Evolutionary conservation across 768 basidiomycete genomes (phyloP).

Genomic region (Leucocoprinus sp.): DNA sequence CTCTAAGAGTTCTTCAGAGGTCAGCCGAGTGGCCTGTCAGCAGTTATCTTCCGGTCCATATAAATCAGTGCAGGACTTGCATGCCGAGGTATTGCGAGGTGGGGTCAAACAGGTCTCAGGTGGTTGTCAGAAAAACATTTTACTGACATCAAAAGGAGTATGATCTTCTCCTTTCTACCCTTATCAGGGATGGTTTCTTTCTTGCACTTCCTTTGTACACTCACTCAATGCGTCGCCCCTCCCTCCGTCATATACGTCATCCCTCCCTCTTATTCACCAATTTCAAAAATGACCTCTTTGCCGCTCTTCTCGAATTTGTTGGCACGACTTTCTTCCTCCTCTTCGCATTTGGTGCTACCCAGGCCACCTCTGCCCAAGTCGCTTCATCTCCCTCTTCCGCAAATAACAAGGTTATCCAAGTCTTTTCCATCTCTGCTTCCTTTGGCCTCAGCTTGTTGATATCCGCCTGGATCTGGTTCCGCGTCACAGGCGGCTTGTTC

Average conservation of each 20-base stretch:
- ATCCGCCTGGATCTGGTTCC: constrained; percentile 62
- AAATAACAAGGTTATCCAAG: constrained; percentile 29
- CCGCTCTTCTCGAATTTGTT: constrained; percentile 49
- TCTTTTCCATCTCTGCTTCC: constrained; percentile 48
- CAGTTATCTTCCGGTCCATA: too few relatives aligned
- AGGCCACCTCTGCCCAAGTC: constrained; percentile 39
- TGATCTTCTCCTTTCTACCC: too few relatives aligned
- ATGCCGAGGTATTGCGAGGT: too few relatives aligned
- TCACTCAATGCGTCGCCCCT: too few relatives aligned
- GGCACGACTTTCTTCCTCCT: constrained; percentile 57
- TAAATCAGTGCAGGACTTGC: too few relatives aligned
- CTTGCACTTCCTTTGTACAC: too few relatives aligned
- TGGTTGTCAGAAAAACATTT: too few relatives aligned
- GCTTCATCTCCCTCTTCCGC: constrained; percentile 14
- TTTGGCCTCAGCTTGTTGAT: constrained; percentile 58
- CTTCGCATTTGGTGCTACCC: constrained; percentile 58
- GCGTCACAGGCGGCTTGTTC: constrained; percentile 54
- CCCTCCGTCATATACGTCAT: background rate
- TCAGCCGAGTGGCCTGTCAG: too few relatives aligned
- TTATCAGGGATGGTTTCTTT: too few relatives aligned
- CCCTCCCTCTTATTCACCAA: constrained; percentile 13
- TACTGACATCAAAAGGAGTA: too few relatives aligned
- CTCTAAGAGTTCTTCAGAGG: too few relatives aligned
- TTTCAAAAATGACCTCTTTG: constrained; percentile 32
- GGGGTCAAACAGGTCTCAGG: too few relatives aligned